Evolutionary conservation across 371 early-diverging fungal species (phyloP).

Genomic region (Synchytrium microbalum): DNA sequence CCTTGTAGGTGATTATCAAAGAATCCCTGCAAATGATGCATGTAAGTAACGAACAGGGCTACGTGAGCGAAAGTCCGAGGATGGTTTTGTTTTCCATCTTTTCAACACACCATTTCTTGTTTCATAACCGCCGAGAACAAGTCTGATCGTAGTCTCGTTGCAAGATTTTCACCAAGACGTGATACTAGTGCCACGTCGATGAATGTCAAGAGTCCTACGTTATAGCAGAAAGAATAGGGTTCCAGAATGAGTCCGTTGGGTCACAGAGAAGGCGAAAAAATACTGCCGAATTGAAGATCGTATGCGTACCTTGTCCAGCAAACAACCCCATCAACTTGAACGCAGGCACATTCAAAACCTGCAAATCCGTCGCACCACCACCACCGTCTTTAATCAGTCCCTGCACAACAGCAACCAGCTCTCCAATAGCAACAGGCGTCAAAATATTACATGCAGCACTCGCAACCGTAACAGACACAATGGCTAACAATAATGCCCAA

Average conservation of each 20-base stretch:
- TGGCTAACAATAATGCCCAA: slow-evolving; percentile 5
- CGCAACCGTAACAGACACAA: slow-evolving; percentile 28
- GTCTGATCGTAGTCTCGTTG: slow-evolving; percentile 45
- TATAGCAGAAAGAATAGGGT: slow-evolving; percentile 3
- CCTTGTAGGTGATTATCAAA: slow-evolving; percentile 61
- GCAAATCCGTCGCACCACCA: background rate
- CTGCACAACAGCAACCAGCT: slow-evolving; percentile 60
- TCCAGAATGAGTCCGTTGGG: background rate
- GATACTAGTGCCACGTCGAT: slow-evolving; percentile 66
- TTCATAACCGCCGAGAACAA: slow-evolving; percentile 50
- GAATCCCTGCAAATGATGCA: too few relatives aligned
- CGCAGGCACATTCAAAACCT: slow-evolving; percentile 9
- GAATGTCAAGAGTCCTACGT: slow-evolving; percentile 50
- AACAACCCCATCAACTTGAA: slow-evolving; percentile 31
- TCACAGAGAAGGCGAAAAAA: too few relatives aligned
- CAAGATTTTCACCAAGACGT: slow-evolving; percentile 61
- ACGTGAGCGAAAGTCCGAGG: background rate
- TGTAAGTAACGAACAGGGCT: background rate
- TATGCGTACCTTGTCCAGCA: slow-evolving; percentile 43
- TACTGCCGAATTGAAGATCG: too few relatives aligned
- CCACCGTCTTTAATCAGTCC: slow-evolving; percentile 15
- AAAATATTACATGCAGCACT: slow-evolving; percentile 59
- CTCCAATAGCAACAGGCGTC: slow-evolving; percentile 65
- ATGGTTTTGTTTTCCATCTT: background rate
- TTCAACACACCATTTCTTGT: slow-evolving; percentile 62